Base-by-base conservation (phyloP, 1,139 yeast species). In the Taiozyma onychis region DNA sequence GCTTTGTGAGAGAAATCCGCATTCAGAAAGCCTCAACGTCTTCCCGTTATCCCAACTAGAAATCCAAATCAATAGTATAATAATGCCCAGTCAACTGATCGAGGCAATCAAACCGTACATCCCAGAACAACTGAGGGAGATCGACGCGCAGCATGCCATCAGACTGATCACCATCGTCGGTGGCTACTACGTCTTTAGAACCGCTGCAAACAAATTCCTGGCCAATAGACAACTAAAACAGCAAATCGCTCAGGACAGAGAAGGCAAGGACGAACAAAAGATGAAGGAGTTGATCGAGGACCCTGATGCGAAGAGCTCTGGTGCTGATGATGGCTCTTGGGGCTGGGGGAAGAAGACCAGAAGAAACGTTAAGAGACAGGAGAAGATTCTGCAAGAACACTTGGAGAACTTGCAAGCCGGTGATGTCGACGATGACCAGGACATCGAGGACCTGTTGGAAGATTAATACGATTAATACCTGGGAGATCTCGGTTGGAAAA, bases 281-380 rank as follows among this genome's bases (percentile, higher is more conserved):
- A 66, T 66, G 13, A 72, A 72, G 39, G 75, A 72, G 18, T 64
- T 73, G 45, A 72, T 71, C n/a, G 74, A 70, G 13, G 63, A 66
- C 41, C 73, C 75, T 22, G 45, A 52, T 8, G 51, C 49, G 2
- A 64, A 66, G 51, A 67, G 68, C 47, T 45, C 61, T 1, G 59
- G 65, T 6, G 80, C 75, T 59, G 78, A 81, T 44, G 77, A 80
- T 44, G 65, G 72, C 44, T 63, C 75, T 9, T 85, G 85, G 71
- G 91, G 93, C 24, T 85, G 90, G 89, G 93, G 93, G 51, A 85
- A 85, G 65, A 76, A 77, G 62, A 85, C 91, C 10, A 77, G 90
- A 69, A 72, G 74, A 57, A 73, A 67, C 46, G 81, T 78, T 45
- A 77, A 79, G 67, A 70, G 72, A 53, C 83, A 82, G 57, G 77